Percentiles rank a stretch among this genome's conserved stretches.
phyloP scores from a whole-genome alignment of 2,329 filamentous ascomycete species.

The Pyricularia grisea region DNA sequence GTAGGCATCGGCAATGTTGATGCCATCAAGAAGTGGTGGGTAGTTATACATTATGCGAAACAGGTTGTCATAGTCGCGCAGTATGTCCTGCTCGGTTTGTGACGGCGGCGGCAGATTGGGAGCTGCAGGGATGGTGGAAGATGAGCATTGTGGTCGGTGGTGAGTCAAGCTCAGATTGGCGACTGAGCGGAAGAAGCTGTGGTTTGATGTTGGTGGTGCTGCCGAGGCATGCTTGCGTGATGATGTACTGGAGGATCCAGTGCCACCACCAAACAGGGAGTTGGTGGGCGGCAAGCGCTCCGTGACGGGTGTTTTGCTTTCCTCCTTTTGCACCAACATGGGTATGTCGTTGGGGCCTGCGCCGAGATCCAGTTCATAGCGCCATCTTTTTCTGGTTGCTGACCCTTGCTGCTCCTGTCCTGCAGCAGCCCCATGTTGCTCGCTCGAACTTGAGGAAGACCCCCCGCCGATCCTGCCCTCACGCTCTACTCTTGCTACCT shows the following conservation, averaged over 20 bases:
- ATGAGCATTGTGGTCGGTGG: constrained; percentile 24
- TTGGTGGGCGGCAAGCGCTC: constrained; percentile 15
- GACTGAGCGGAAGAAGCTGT: constrained; percentile 77
- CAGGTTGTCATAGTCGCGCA: constrained; percentile 91
- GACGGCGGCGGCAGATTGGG: constrained; percentile 31
- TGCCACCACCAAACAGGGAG: constrained; percentile 45
- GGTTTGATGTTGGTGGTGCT: constrained; percentile 23
- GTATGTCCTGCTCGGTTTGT: constrained; percentile 60
- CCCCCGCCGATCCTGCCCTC: constrained; percentile 19
- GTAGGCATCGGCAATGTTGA: constrained; percentile 89
- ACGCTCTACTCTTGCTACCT: constrained; percentile 40
- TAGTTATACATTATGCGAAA: constrained; percentile 97
- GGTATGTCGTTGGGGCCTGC: constrained; percentile 67
- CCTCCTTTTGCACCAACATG: constrained; percentile 77
- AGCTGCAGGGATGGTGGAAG: constrained; percentile 18
- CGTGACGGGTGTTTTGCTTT: constrained; percentile 28
- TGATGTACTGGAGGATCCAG: constrained; percentile 28
- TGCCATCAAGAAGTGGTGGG: constrained; percentile 66
- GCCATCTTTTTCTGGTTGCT: constrained; percentile 56
- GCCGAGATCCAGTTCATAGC: constrained; percentile 78
- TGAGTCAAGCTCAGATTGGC: constrained; percentile 58
- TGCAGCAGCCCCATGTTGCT: constrained; percentile 16
- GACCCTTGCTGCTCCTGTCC: constrained; percentile 13
- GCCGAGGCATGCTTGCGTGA: constrained; percentile 43
- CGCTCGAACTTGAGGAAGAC: constrained; percentile 11